Base-by-base conservation (phyloP, 768 basidiomycete species). In the Cystofilobasidium macerans region DNA sequence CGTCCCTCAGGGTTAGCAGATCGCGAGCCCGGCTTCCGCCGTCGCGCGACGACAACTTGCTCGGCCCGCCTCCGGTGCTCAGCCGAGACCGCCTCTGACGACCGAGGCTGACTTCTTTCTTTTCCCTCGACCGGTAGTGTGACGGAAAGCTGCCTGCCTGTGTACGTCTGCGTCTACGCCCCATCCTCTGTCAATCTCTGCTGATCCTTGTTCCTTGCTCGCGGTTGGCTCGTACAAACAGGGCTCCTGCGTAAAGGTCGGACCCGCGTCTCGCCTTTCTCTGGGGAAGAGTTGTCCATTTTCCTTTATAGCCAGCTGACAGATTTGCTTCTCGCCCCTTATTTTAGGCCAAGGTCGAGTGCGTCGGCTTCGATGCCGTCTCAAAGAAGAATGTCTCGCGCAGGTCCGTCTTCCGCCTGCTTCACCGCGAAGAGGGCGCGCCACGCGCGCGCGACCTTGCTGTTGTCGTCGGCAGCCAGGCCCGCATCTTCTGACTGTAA, bases 321-420 rank as follows among this genome's bases (percentile, higher is more conserved):
- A 9, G 24, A 1, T 14, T 57, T 28, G 30, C n/a, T 8, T 2
- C 13, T 22, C 40, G 3, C 53, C 26, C 28, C 14, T 53, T n/a
- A 18, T 24, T 26, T 9, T 40, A 75, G 62, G 76, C 76, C 32
- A 76, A 76, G 47, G 76, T 77, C 30, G 76, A 77, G 62, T 77
- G 76, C 70, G 73, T 77, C 16, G 76, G 76, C 2, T 77, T 77
- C 68, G 76, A 77, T 67, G 76, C 76, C 14, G 76, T 77, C 35
- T 72, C 70, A 9, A 77, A 77, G 70, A 74, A 74, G 47, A 77
- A 77, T 64, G 72, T 77, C 11, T 75, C 75, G 20, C 67, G 76
- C 70, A 77, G 75, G 75, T 75, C 54, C 66, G 74, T 71, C 32
- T 20, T 36, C 20, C 6, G 32, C 28, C 28, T 28, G 14, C n/a